phyloP scores from a whole-genome alignment of 495 filamentous ascomycete species.

The Lichenothelia convexa region DNA sequence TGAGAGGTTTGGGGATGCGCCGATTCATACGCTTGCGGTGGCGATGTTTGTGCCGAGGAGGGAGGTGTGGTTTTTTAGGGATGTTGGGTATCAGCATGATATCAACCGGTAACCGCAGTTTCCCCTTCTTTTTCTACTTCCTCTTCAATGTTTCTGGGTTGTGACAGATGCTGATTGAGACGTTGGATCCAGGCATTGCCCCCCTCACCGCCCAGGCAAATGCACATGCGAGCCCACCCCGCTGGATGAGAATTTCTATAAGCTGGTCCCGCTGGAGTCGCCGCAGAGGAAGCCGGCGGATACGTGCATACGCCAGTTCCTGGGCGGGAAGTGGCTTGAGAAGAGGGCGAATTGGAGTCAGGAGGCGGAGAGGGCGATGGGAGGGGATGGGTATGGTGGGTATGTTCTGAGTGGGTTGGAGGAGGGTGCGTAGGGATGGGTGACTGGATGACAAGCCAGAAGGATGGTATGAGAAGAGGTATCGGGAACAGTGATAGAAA shows the following conservation, averaged over 20 bases:
- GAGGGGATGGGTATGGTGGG: constrained; percentile 27
- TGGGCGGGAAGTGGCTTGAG: constrained; percentile 29
- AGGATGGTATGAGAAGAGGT: too few relatives aligned
- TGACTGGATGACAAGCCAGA: too few relatives aligned
- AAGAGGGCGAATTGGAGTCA: constrained; percentile 23
- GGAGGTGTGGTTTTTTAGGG: constrained; percentile 32
- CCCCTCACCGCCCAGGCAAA: constrained; percentile 16
- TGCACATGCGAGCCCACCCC: constrained; percentile 30
- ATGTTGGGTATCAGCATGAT: constrained; percentile 36
- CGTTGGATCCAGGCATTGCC: constrained; percentile 16
- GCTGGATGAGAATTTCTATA: constrained; percentile 33
- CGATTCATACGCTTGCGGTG: constrained; percentile 2
- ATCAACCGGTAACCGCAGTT: constrained; percentile 27
- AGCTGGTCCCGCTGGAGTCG: constrained; percentile 31
- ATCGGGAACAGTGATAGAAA: too few relatives aligned
- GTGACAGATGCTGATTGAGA: background rate
- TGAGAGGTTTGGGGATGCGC: constrained; percentile 4
- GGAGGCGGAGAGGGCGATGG: constrained; percentile 21
- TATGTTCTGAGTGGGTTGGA: constrained; percentile 15
- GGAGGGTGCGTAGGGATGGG: too few relatives aligned
- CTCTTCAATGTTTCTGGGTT: too few relatives aligned
- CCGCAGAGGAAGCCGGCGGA: constrained; percentile 32
- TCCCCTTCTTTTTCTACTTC: too few relatives aligned
- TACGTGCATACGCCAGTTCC: constrained; percentile 32
- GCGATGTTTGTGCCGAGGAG: constrained; percentile 21